phyloP scores from a whole-genome alignment of 192 early-diverging fungal species.

The Phycomyces nitens region DNA sequence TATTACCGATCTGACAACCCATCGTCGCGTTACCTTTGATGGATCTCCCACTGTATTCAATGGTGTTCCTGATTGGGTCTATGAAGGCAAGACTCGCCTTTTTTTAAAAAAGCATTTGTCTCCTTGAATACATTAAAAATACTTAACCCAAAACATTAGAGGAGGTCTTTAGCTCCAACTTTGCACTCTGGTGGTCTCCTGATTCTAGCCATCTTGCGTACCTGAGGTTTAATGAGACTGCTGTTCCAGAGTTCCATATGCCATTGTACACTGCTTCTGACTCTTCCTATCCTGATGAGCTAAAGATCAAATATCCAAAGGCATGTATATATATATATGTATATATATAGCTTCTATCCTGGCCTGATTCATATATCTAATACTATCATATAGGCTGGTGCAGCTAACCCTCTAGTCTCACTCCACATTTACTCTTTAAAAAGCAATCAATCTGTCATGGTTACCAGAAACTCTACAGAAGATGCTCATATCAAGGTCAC shows the following conservation, averaged over 20 bases:
- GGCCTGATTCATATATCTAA: background rate
- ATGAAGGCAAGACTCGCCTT: slow-evolving; percentile 53
- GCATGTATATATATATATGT: background rate
- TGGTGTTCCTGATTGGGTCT: slow-evolving; percentile 96
- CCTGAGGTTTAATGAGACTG: slow-evolving; percentile 83
- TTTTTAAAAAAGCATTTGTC: background rate
- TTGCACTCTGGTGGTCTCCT: slow-evolving; percentile 87
- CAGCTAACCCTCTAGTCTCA: slow-evolving; percentile 75
- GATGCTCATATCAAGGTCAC: slow-evolving; percentile 6
- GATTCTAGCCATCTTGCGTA: slow-evolving; percentile 75
- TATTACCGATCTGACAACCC: slow-evolving; percentile 64
- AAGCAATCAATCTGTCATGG: slow-evolving; percentile 13
- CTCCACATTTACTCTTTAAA: slow-evolving; percentile 65
- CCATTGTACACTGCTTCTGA: slow-evolving; percentile 63
- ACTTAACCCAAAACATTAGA: slow-evolving; percentile 41
- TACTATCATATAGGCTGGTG: slow-evolving; percentile 53
- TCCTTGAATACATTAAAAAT: too few relatives aligned
- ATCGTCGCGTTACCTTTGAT: slow-evolving; percentile 80
- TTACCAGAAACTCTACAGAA: slow-evolving; percentile 24
- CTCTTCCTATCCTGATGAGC: slow-evolving; percentile 61
- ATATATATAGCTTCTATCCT: background rate
- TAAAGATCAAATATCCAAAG: slow-evolving; percentile 87
- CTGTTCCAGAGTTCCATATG: slow-evolving; percentile 75
- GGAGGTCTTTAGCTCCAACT: slow-evolving; percentile 71
- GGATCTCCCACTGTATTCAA: slow-evolving; percentile 82